Evolutionary conservation across 108 stramenopile genomes (phyloP), one percentile per base, ranked within the genome.

Genomic region (Discostella pseudostelligera): DNA sequence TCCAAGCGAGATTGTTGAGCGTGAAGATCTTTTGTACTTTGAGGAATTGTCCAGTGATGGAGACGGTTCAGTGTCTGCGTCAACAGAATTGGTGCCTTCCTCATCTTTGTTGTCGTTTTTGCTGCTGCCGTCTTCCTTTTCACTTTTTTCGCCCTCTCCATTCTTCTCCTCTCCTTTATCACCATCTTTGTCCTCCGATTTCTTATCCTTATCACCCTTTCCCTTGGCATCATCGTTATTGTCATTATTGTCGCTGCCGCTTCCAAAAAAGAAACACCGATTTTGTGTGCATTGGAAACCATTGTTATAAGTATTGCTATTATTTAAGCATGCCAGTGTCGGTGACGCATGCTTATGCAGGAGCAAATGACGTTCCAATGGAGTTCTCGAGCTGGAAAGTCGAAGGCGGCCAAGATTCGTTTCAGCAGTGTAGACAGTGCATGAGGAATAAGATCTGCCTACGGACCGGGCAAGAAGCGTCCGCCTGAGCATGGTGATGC

Each of bases 191-290:
- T 40, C 43, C 11, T 81, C 46, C 25, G 40, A 54, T 1, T 60
- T 54, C 20, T 67, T 37, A 6, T 39, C 70, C 0, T 72, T 59
- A n/a, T 67, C 45, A 19, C 76, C 48, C 10, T 69, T 55, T 35
- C 71, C 57, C 20, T 69, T 55, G 21, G 60, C 57, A 1, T 47
- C 50, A 21, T 48, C 47, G 17, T 73, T 65, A 21, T 73, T 65
- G 22, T 76, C 56, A 39, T 71, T 63, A 54, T 32, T 58, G 26
- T 78, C 71, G 57, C 69, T 64, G 54, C 63, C 50, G 44, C 65
- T 70, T n/a, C 68, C 45, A 43, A 78, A 81, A 62, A 81, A 81
- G 53, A 71, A 76, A 35, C 16, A 65, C 11, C 73, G 62, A 64
- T 65, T 70, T 56, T 70, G 69, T 39, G 55, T 65, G 32, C 19